These are phyloP conservation scores for Xylaria scruposa DNA, from an alignment of 495 filamentous ascomycete genomes.

Conservation along the genomic window DNA sequence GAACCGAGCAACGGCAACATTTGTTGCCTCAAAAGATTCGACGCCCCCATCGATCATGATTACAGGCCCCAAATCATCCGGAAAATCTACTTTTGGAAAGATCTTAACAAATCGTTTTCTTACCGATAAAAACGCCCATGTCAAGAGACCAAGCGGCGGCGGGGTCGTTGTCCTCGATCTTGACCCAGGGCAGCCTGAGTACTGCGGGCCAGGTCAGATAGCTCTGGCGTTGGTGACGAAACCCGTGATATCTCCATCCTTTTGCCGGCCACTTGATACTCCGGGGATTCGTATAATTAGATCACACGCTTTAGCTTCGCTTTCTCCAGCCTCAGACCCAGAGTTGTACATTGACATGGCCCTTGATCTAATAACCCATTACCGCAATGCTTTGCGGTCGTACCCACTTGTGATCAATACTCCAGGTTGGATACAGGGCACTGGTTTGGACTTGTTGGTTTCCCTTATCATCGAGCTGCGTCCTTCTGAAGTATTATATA, in stretches of 20 bases:
- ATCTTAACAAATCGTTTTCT: slow-evolving; percentile 79
- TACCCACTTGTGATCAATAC: slow-evolving; percentile 79
- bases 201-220: slow-evolving; percentile 75
- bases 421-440: slow-evolving; percentile 82
- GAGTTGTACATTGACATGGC: slow-evolving; percentile 72
- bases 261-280: slow-evolving; percentile 66
- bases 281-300: slow-evolving; percentile 53
- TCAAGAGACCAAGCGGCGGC: slow-evolving; percentile 37
- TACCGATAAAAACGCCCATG: slow-evolving; percentile 44
- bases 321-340: slow-evolving; percentile 72
- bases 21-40: slow-evolving; percentile 50
- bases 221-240: slow-evolving; percentile 69
- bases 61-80: slow-evolving; percentile 82
- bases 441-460: slow-evolving; percentile 71
- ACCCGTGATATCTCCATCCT: slow-evolving; percentile 76
- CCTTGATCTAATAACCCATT: slow-evolving; percentile 70
- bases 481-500: slow-evolving; percentile 72
- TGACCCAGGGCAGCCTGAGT: slow-evolving; percentile 86
- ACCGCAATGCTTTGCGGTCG: slow-evolving; percentile 54
- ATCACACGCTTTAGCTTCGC: slow-evolving; percentile 75
- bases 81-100: slow-evolving; percentile 85
- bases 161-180: slow-evolving; percentile 75
- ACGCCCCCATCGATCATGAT: slow-evolving; percentile 60
- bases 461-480: slow-evolving; percentile 61
- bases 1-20: slow-evolving; percentile 56